Conservation (phyloP, 2,329 filamentous ascomycete species). For the Cryphonectria parasitica region DNA sequence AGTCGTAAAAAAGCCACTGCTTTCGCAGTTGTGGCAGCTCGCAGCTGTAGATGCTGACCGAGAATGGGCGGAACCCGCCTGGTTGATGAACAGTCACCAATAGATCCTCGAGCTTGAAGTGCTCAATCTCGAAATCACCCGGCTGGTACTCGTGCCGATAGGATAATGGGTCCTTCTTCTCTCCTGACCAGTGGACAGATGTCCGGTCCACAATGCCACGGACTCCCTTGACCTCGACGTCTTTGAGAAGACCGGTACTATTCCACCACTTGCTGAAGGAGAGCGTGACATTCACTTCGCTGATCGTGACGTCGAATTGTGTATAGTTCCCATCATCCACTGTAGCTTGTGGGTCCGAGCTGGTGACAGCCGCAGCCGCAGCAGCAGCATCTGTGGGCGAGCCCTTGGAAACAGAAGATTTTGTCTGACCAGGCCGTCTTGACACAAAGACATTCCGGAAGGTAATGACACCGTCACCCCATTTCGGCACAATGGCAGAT, state of each 20-base stretch:
- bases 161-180: constrained; percentile 77
- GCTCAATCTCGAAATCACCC: constrained; percentile 96
- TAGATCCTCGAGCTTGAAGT: constrained; percentile 94
- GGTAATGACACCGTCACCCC: constrained; percentile 92
- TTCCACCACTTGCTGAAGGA: constrained; percentile 99
- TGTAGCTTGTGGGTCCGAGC: constrained; percentile 44
- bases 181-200: constrained; percentile 72
- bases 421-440: constrained; percentile 79
- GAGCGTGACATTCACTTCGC: constrained; percentile 92
- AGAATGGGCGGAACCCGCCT: constrained; percentile 87
- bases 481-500: constrained; percentile 94
- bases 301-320: constrained; percentile 93
- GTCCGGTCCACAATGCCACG: constrained; percentile 91
- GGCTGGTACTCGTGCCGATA: constrained; percentile 87
- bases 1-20: constrained; percentile 98
- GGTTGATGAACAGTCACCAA: constrained; percentile 92
- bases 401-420: constrained; percentile 87
- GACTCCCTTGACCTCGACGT: constrained; percentile 93
- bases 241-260: constrained; percentile 85
- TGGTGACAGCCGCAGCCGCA: constrained; percentile 71
- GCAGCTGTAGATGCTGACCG: constrained; percentile 93
- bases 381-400: constrained; percentile 84
- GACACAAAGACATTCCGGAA: constrained; percentile 98
- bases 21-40: constrained; percentile 91
- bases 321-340: constrained; percentile 96